Base-by-base conservation (phyloP, 495 filamentous ascomycete species). In the Podospora anserina region DNA sequence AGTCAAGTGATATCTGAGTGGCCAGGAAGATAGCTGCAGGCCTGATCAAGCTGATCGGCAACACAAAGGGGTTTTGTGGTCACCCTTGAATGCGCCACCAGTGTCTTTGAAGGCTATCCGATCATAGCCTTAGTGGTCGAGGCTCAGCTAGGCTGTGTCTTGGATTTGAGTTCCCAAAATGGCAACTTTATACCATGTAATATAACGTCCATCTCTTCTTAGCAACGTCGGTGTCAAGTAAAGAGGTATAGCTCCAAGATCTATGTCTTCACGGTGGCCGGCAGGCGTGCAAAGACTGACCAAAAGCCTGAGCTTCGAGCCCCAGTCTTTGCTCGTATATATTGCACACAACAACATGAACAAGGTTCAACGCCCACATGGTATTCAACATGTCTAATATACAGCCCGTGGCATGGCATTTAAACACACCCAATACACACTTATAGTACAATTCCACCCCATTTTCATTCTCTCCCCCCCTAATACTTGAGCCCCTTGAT, bases 401-500 rank as follows among this genome's bases (percentile, higher is more conserved):
- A 49, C 39, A 49, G 39, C 39, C 39, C 5, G 39, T 49, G 39
- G 15, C 39, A 49, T 49, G 39, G 15, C 13, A 49, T 49, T 11
- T 49, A 49, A 49, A 49, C 39, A 49, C 39, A 49, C 15, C 15
- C 15, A 16, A 49, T 49, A 49, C 39, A 49, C 39, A 49, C 18
- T 11, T 26, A 64, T 54, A 34, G 27, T 49, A 58, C 55, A 58
- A 58, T 7, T 11, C 7, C 55, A 58, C 55, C 55, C 18, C 18
- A 9, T 61, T 7, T 18, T 27, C 9, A 18, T 61, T 61, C 32
- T 32, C 49, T 62, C 63, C 63, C 34, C 55, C 18, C 3, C 67
- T 71, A 63, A 64, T 39, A 72, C 73, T 64, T 62, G 20, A 71
- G 11, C 13, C 70, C 70, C 66, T 67, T 68, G 70, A 84, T 82